Evolutionary conservation across 1,139 yeast species (phyloP).

Genomic region (Saccharomyces hybrid): DNA sequence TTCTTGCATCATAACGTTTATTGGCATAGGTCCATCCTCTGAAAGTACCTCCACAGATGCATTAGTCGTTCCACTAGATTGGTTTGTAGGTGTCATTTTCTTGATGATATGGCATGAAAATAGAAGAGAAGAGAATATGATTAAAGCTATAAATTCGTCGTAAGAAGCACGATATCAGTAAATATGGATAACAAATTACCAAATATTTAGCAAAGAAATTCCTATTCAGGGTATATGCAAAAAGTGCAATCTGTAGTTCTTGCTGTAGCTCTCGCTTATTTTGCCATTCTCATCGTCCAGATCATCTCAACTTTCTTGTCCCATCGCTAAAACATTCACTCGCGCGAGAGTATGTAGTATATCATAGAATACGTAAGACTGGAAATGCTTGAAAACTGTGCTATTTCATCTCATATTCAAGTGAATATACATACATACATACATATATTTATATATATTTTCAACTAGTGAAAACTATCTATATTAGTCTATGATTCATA

Average conservation of each 20-base stretch:
- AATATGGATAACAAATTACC: neutral
- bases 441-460: neutral
- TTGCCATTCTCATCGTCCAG: neutral
- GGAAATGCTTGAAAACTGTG: neutral
- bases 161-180: neutral
- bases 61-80: slow-evolving; percentile 6
- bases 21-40: slow-evolving; percentile 26
- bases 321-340: neutral
- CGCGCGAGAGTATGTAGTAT: neutral
- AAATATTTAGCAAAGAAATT: neutral
- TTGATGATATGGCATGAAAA: neutral
- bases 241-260: neutral
- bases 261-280: neutral
- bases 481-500: neutral
- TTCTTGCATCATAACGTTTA: slow-evolving; percentile 30
- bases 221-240: neutral
- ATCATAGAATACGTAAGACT: neutral
- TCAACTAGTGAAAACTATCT: neutral
- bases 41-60: slow-evolving; percentile 25
- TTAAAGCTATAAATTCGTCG: neutral
- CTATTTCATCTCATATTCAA: neutral
- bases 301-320: neutral
- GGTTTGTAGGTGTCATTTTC: slow-evolving; percentile 4
- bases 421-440: neutral
- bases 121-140: neutral